Base-by-base conservation (phyloP, 148 eudicot species). In the Pharnaceum exiguum region DNA sequence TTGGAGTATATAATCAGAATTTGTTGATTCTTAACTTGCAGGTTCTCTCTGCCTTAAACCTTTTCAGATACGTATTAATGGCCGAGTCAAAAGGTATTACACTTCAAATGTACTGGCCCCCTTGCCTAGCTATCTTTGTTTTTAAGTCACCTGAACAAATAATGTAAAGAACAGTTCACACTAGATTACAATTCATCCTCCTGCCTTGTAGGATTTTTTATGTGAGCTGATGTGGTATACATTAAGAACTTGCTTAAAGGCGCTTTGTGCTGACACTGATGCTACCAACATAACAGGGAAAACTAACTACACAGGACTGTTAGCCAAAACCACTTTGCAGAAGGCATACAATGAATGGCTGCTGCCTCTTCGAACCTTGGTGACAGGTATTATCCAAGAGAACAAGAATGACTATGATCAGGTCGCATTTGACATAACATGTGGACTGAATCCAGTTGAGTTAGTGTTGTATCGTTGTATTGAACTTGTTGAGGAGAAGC, bases 11-110 rank as follows among this genome's bases (percentile, higher is more conserved):
- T 0, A 43, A 19, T 8, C 33, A 50, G 57, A 48, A 58, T 63
- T 42, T 24, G 24, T 10, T 29, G 15, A 38, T 42, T 60, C 15
- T 9, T 48, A 46, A 65, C 68, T 32, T 75, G 76, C 86, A 93
- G 99, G 89, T 83, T 53, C 77, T 83, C 38, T 79, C 99, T 13
- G 90, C 95, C 36, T 91, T 93, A 38, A 93, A 93, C 83, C 76
- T 93, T 65, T 93, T 77, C 79, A 83, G 96, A 80, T 93, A 72
- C 55, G 63, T 86, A 33, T 54, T 85, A 58, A 76, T 93, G 40
- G 67, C 79, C 18, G 99, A 93, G 71, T 83, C 96, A 48, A 74
- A 71, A 70, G 96, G 98, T 87, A 61, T 75, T 7, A 9, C 25
- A 28, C 2, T 36, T 26, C 25, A 28, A 46, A 11, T 33, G 2